These are phyloP conservation scores for Colletotrichum viniferum DNA, from an alignment of 2,329 filamentous ascomycete genomes.

Conservation along the genomic window DNA sequence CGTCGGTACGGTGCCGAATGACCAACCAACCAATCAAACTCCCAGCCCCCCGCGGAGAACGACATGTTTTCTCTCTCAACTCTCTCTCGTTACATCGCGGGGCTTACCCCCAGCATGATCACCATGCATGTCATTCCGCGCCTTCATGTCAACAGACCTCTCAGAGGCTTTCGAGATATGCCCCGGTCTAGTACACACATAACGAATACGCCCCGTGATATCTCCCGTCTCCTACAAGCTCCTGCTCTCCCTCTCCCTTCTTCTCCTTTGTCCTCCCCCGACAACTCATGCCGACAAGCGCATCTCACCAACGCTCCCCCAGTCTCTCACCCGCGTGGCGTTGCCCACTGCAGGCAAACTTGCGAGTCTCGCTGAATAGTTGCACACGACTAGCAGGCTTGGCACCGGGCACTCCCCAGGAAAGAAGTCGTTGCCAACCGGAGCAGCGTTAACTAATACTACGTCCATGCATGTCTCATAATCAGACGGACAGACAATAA, in stretches of 20 bases:
- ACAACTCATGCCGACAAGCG: neutral
- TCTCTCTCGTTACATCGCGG: conserved; percentile 5
- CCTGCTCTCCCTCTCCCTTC: neutral
- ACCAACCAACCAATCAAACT: neutral
- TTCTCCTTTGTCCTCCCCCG: neutral
- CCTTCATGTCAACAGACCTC: neutral
- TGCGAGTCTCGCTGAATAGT: neutral
- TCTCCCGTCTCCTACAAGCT: neutral
- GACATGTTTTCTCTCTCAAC: neutral
- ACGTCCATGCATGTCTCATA: neutral
- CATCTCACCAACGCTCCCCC: neutral
- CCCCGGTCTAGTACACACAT: neutral
- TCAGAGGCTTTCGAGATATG: neutral
- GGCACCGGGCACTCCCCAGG: neutral
- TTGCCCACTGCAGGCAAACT: conserved; percentile 6
- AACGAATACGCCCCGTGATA: neutral
- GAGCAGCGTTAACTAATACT: neutral
- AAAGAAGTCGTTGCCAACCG: neutral
- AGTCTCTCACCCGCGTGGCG: conserved; percentile 7
- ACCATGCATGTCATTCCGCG: neutral
- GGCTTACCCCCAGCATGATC: neutral
- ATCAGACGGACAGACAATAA: neutral
- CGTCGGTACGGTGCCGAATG: neutral
- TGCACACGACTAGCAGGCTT: neutral
- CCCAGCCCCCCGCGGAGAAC: neutral